Evolutionary conservation across 352 stramenopile species (phyloP).

Genomic region (Phytophthora vignae): DNA sequence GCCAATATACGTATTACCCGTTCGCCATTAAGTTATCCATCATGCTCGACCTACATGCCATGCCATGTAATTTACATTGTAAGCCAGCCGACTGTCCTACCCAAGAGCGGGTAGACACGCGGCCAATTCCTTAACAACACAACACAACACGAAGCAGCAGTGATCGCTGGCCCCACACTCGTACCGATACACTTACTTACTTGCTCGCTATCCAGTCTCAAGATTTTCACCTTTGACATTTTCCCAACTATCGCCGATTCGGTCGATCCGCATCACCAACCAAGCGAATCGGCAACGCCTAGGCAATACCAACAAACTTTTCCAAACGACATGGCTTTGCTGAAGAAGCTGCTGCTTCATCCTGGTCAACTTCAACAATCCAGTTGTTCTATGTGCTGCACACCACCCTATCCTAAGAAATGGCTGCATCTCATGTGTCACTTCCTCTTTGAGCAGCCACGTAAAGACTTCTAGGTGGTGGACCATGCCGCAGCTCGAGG

Average conservation of each 20-base stretch:
- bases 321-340: no score
- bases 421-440: background rate
- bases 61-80: background rate
- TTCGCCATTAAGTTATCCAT: background rate
- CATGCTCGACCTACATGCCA: no score
- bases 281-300: no score
- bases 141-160: background rate
- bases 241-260: no score
- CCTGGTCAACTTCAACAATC: background rate
- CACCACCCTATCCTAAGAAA: background rate
- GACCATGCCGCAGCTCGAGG: slow-evolving; percentile 17
- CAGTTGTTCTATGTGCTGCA: background rate
- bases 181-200: no score
- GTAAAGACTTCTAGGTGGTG: background rate
- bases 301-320: no score
- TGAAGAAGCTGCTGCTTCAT: no score
- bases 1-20: slow-evolving; percentile 1
- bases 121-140: background rate
- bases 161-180: no score
- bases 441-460: background rate
- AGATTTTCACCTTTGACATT: no score
- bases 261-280: no score
- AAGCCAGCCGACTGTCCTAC: background rate
- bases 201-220: no score
- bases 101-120: background rate